Base-by-base conservation (phyloP, 495 filamentous ascomycete genomes). In the Barbatosphaeria neglecta region DNA sequence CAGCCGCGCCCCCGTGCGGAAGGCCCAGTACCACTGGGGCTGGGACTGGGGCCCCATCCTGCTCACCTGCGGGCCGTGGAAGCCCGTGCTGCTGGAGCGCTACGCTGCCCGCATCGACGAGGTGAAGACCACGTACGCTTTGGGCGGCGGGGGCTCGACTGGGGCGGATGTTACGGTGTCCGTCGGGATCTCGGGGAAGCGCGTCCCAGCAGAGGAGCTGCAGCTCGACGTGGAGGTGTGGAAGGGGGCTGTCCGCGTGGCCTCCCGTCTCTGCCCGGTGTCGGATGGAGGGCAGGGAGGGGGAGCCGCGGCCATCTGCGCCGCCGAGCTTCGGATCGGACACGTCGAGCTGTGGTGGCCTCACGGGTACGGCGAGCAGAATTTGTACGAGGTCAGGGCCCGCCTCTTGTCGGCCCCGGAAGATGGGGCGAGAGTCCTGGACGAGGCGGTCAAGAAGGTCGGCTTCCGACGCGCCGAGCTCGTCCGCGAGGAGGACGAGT, bases 21-120 rank as follows among this genome's bases (percentile, higher is more conserved):
- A 72, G 53, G 57, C 65, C 73, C 62, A 77, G 80, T 47, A 51
- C 28, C 58, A 61, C 51, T 68, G 59, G 68, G 85, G 85, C 28
- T 90, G 85, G 85, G 84, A 90, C 52, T 87, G 84, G 85, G 85
- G 85, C 10, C 84, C 85, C 22, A 72, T 79, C 10, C 52, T 88
- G 22, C 66, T 84, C 58, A 84, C 82, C 9, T 82, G 75, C 35
- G 85, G 85, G 5, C 83, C 83, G n/a, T 89, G 84, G 84, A 74
- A 75, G 46, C 75, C 78, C 2, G 68, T 87, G 8, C 64, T 57
- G 1, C 59, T 89, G 15, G 83, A 88, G 55, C 69, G 73, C 0
- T 87, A 81, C 53, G 61, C 60, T 15, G 61, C 65, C 0, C 68
- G 76, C 6, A 70, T 88, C 31, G 60, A 71, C 2, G 74, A 82